Base-by-base conservation (phyloP, 208 protist genomes). In the Trypanosoma scelopori region DNA sequence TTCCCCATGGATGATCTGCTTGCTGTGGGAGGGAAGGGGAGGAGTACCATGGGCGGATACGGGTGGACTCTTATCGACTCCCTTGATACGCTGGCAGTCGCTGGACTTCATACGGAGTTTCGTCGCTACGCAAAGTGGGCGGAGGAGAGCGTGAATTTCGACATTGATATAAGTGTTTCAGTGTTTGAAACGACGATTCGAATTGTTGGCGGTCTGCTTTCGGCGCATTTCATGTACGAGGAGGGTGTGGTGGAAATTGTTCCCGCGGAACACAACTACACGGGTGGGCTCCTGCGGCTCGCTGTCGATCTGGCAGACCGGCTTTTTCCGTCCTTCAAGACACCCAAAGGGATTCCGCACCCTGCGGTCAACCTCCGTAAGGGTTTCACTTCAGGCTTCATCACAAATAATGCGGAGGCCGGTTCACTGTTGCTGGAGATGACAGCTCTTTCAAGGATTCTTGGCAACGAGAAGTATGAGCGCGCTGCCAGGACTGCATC, bases 1-100 rank as follows among this genome's bases (percentile, higher is more conserved):
- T 98, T 96, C 64, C 94, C 94, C n/a, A 69, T 82, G 22, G 94
- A 98, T 64, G 89, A 96, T 57, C 65, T 97, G 30, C 64, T 65
- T 27, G 80, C 93, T 22, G 25, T 97, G 15, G 78, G 62, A 37
- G 93, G 85, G 53, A 68, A 18, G 16, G 79, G 74, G 15, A 42
- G 49, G 5, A 59, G 82, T 63, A 71, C 61, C n/a, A 84, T 79
- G 48, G 76, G 78, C 35, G 72, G 82, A 32, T 87, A 83, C 60
- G 72, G 65, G 1, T 74, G 93, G 45, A 96, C 91, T 12, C 69
- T 97, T 11, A 82, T 97, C 51, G 92, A 97, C 63, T 56, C 89
- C 0, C 66, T 97, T 16, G 89, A 97, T 66, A 87, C 69, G 23
- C 52, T 92, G 18, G 72, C 78, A 1, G 39, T 92, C 9, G 71